Conservation (phyloP, 805 yeast genomes). For the Saturnispora zaruensis region DNA sequence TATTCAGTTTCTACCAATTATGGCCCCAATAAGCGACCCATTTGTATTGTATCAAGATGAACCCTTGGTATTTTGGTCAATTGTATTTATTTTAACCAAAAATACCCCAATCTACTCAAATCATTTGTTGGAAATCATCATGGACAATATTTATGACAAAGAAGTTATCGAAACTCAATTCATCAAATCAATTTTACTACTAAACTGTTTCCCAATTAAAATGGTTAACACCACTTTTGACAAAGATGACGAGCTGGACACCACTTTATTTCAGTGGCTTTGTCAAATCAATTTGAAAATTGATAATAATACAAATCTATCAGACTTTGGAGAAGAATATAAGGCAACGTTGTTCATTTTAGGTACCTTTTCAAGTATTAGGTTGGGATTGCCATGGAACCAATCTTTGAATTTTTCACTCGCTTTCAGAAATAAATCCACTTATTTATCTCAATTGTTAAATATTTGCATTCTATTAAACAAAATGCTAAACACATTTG, state of each 20-base stretch:
- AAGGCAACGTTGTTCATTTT: constrained; percentile 22
- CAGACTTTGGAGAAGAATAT: constrained; percentile 14
- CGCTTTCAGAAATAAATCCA: constrained; percentile 12
- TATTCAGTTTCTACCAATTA: constrained; percentile 21
- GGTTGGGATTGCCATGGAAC: constrained; percentile 24
- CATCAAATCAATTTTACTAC: constrained; percentile 21
- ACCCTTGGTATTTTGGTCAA: constrained; percentile 28
- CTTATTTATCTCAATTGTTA: constrained; percentile 17
- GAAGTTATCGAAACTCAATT: neutral
- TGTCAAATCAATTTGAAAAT: constrained; percentile 15
- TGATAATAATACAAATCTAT: constrained; percentile 11
- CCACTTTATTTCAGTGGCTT: constrained; percentile 19
- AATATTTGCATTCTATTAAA: constrained; percentile 16
- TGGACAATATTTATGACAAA: neutral
- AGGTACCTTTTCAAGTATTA: constrained; percentile 22
- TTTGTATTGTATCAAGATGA: constrained; percentile 16
- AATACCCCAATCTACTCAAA: constrained; percentile 14
- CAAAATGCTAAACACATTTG: constrained; percentile 18
- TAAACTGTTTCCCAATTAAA: constrained; percentile 23
- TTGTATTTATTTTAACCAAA: constrained; percentile 18
- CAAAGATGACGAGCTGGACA: constrained; percentile 16
- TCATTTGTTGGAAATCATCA: constrained; percentile 15
- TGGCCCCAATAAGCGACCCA: constrained; percentile 20
- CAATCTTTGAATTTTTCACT: constrained; percentile 15
- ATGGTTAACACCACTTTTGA: constrained; percentile 4